A percentile compares a stretch with the other conserved stretches of the same genome.
These are phyloP conservation scores for Hansenula sp. DNA, from an alignment of 1,139 yeast genomes.

Conservation along the genomic window DNA sequence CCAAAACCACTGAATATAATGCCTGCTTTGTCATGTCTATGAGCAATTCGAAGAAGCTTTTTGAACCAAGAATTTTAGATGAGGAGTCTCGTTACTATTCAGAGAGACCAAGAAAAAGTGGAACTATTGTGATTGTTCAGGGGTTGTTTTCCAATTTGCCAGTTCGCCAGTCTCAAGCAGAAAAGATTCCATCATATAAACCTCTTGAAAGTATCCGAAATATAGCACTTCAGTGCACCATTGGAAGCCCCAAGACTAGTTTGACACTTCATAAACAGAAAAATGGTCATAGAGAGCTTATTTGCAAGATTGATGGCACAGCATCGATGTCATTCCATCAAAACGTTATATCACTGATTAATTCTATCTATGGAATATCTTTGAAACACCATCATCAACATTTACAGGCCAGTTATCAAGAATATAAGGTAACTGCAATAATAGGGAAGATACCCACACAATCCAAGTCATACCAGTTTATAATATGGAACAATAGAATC, in stretches of 20 bases:
- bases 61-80: conserved; percentile 8
- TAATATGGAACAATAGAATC: conserved; percentile 42
- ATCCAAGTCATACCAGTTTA: conserved; percentile 38
- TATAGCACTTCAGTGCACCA: conserved; percentile 30
- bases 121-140: conserved; percentile 46
- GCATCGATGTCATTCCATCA: not conserved
- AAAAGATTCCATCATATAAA: conserved; percentile 21
- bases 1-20: conserved; percentile 28
- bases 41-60: conserved; percentile 5
- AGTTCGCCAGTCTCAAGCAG: conserved; percentile 42
- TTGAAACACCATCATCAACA: conserved; percentile 18
- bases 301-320: conserved; percentile 5
- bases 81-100: conserved; percentile 5
- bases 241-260: conserved; percentile 26
- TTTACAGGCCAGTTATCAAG: conserved; percentile 24
- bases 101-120: conserved; percentile 25
- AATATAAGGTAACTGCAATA: conserved; percentile 26
- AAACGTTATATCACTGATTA: conserved; percentile 11
- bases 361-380: conserved; percentile 22
- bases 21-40: conserved; percentile 9
- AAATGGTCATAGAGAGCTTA: conserved; percentile 3
- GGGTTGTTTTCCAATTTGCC: conserved; percentile 53
- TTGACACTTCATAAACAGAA: conserved; percentile 21
- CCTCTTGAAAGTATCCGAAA: conserved; percentile 30
- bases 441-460: conserved; percentile 28